phyloP scores from a whole-genome alignment of 108 stramenopile species.

The Epipyxis sp. region DNA sequence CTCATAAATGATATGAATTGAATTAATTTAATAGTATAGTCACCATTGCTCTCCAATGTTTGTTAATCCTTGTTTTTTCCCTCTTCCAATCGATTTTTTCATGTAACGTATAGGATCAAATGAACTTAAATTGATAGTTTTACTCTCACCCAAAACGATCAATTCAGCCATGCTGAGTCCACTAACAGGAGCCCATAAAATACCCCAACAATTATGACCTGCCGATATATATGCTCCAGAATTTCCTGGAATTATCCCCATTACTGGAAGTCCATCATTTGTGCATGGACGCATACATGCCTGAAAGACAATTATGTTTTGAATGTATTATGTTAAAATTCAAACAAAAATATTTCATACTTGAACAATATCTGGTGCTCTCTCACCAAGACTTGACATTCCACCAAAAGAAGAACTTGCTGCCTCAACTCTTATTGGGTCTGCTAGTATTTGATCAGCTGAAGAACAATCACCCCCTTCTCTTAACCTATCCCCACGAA shows the following conservation, averaged over 20 bases:
- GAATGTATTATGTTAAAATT: too few relatives aligned
- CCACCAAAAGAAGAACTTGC: conserved; percentile 50
- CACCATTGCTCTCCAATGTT: background rate
- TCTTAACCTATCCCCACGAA: conserved; percentile 62
- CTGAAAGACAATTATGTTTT: conserved; percentile 14
- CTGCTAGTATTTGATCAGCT: conserved; percentile 65
- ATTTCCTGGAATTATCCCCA: conserved; percentile 76
- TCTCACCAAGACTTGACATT: background rate
- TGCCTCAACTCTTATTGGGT: conserved; percentile 70
- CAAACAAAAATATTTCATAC: too few relatives aligned
- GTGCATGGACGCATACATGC: conserved; percentile 67
- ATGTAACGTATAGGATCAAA: background rate
- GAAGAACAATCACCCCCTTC: conserved; percentile 62
- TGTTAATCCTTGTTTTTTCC: background rate
- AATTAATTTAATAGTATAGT: background rate
- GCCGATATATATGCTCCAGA: conserved; percentile 79
- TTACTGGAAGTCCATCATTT: conserved; percentile 84
- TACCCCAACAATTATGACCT: conserved; percentile 96
- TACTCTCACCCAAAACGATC: conserved; percentile 32
- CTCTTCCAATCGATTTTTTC: background rate
- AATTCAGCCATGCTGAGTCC: conserved; percentile 82
- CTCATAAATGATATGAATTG: too few relatives aligned
- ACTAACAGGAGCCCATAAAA: conserved; percentile 88
- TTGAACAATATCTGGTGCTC: background rate
- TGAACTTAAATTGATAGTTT: background rate